Percentiles rank a stretch among this genome's conserved stretches.
These are phyloP conservation scores for Aspergillus tamarii DNA, from an alignment of 2,329 filamentous ascomycete genomes.

Conservation along the genomic window DNA sequence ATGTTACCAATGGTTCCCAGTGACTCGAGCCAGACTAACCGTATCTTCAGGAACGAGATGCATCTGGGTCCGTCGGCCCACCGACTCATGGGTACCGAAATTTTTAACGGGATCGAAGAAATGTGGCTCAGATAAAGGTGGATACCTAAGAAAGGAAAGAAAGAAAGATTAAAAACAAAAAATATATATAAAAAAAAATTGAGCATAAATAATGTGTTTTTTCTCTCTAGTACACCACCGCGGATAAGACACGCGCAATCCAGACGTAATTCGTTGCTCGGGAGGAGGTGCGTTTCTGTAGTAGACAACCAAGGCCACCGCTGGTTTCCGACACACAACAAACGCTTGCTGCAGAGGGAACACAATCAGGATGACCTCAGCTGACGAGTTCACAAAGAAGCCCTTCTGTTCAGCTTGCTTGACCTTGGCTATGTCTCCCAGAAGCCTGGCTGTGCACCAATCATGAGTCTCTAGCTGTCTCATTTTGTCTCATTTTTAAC, in stretches of 20 bases:
- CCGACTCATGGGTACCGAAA: slow-evolving; percentile 40
- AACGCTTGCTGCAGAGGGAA: slow-evolving; percentile 6
- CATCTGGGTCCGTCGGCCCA: slow-evolving; percentile 43
- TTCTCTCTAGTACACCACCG: not conserved
- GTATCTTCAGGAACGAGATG: slow-evolving; percentile 43
- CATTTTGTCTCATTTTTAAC: not conserved
- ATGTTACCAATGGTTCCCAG: slow-evolving; percentile 9
- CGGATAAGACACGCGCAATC: not conserved
- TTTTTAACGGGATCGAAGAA: slow-evolving; percentile 41
- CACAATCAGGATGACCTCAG: slow-evolving; percentile 5
- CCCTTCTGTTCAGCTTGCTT: not conserved
- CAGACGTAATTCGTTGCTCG: slow-evolving; percentile 7
- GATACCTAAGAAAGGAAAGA: slow-evolving; percentile 2
- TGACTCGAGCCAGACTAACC: slow-evolving; percentile 11
- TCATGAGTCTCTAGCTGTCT: not conserved
- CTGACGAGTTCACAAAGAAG: slow-evolving; percentile 2
- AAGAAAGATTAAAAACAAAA: not conserved
- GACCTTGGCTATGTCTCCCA: not conserved
- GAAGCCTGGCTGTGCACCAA: not conserved
- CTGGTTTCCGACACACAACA: slow-evolving; percentile 8
- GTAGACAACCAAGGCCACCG: slow-evolving; percentile 2
- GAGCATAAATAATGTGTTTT: slow-evolving; percentile 9
- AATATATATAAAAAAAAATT: not conserved
- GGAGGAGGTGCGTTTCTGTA: not conserved
- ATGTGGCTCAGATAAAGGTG: slow-evolving; percentile 31